phyloP scores from a whole-genome alignment of 345 rosid species.

The Euclidium syriacum region DNA sequence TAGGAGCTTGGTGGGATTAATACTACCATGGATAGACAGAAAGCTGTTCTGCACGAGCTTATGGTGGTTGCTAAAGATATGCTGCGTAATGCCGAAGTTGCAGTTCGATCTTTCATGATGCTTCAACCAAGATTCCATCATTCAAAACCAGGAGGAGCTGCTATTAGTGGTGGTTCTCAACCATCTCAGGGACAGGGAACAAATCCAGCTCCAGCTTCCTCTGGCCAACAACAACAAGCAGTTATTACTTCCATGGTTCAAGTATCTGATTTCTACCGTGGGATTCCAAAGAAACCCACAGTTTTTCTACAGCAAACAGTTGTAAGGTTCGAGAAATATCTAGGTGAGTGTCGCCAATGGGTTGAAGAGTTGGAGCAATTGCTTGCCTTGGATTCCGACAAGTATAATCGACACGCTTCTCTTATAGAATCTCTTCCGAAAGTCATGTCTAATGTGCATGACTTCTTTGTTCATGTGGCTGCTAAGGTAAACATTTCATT shows the following conservation, averaged over 20 bases:
- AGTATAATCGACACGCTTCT: slow-evolving; percentile 48
- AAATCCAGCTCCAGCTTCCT: slow-evolving; percentile 41
- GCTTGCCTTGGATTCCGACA: slow-evolving; percentile 65
- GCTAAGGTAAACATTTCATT: too few relatives aligned
- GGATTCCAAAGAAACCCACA: slow-evolving; percentile 89
- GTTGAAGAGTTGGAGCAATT: slow-evolving; percentile 91
- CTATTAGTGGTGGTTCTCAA: slow-evolving; percentile 45
- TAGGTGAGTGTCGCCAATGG: slow-evolving; percentile 81
- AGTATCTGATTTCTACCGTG: slow-evolving; percentile 74
- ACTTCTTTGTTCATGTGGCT: slow-evolving; percentile 91
- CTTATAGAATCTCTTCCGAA: slow-evolving; percentile 81
- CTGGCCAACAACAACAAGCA: slow-evolving; percentile 67
- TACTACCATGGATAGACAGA: slow-evolving; percentile 75
- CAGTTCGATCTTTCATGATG: slow-evolving; percentile 84
- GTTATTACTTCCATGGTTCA: slow-evolving; percentile 48
- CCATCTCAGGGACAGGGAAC: slow-evolving; percentile 65
- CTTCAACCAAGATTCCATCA: slow-evolving; percentile 70
- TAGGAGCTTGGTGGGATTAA: slow-evolving; percentile 96
- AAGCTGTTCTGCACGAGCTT: slow-evolving; percentile 66
- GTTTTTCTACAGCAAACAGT: slow-evolving; percentile 75
- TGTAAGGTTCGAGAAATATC: slow-evolving; percentile 81
- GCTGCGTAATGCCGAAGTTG: slow-evolving; percentile 80
- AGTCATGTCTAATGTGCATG: slow-evolving; percentile 86
- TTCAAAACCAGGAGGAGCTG: slow-evolving; percentile 35
- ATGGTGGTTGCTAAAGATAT: slow-evolving; percentile 79